phyloP scores from a whole-genome alignment of 805 yeast genomes.

The Blastobotrys mokoenaii region DNA sequence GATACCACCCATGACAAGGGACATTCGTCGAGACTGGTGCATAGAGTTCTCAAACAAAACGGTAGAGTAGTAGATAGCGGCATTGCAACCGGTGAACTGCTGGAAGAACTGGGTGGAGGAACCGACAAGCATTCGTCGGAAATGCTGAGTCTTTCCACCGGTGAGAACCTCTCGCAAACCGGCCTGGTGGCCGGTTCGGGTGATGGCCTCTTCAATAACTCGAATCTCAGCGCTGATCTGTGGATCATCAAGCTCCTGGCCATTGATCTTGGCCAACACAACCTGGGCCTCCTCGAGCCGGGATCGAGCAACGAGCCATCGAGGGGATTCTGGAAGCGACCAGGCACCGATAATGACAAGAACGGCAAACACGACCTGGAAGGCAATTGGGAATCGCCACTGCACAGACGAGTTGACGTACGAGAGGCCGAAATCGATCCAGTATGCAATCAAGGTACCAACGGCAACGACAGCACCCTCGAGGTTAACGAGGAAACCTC shows the following conservation, averaged over 20 bases:
- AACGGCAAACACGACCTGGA: constrained; percentile 53
- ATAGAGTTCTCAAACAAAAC: constrained; percentile 17
- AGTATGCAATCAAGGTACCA: constrained; percentile 67
- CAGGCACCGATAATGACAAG: constrained; percentile 44
- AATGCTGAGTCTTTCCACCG: constrained; percentile 51
- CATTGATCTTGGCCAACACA: constrained; percentile 41
- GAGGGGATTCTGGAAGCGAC: constrained; percentile 75
- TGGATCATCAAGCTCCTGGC: constrained; percentile 6
- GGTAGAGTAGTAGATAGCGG: constrained; percentile 20
- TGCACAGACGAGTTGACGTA: constrained; percentile 40
- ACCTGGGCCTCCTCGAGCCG: constrained; percentile 38
- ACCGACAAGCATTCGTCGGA: constrained; percentile 53
- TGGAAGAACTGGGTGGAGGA: constrained; percentile 46
- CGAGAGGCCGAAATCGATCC: constrained; percentile 51
- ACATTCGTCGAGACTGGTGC: constrained; percentile 9
- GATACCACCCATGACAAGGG: constrained; percentile 20
- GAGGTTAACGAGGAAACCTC: constrained; percentile 61
- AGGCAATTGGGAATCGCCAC: constrained; percentile 76
- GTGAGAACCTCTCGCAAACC: constrained; percentile 22
- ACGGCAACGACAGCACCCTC: constrained; percentile 67
- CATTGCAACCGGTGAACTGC: constrained; percentile 27
- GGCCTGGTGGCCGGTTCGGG: constrained; percentile 11
- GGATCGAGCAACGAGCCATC: constrained; percentile 70
- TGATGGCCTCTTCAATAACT: constrained; percentile 14
- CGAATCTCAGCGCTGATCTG: constrained; percentile 13